phyloP scores from a whole-genome alignment of 2,329 filamentous ascomycete genomes.

The Botrytis porri region DNA sequence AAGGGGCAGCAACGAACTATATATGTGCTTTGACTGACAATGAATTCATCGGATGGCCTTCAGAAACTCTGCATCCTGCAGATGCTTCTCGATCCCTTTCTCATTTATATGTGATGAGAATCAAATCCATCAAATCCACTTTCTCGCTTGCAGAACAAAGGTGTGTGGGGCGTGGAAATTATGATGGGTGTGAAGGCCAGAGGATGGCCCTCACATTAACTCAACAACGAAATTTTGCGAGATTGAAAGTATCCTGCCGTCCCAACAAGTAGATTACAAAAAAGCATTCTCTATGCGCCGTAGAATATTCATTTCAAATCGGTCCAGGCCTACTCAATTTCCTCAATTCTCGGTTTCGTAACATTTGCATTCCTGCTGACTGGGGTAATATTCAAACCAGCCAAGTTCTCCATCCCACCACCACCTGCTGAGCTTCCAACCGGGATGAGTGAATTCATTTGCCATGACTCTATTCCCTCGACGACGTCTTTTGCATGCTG shows the following conservation, averaged over 20 bases:
- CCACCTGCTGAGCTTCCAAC: constrained; percentile 15
- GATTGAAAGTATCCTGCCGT: neutral
- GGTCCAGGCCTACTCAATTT: constrained; percentile 51
- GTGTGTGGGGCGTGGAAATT: neutral
- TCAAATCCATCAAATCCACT: neutral
- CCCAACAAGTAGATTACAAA: neutral
- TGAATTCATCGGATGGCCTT: too few relatives aligned
- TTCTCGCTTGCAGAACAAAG: neutral
- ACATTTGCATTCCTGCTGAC: constrained; percentile 19
- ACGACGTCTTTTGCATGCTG: constrained; percentile 65
- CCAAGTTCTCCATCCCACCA: constrained; percentile 38
- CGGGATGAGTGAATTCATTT: constrained; percentile 45
- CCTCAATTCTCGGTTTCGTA: constrained; percentile 51
- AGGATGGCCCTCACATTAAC: neutral
- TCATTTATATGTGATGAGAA: neutral
- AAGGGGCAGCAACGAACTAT: neutral
- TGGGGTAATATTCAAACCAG: constrained; percentile 45
- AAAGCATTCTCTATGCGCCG: neutral
- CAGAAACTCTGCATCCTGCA: neutral
- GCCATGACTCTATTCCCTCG: constrained; percentile 63
- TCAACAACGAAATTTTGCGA: neutral
- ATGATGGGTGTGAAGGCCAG: neutral
- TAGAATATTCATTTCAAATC: neutral
- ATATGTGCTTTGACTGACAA: neutral
- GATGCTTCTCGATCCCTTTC: neutral